Percentiles rank a stretch among this genome's conserved stretches.
Conservation (phyloP, 192 early-diverging fungal species). For the Backusella morwellensis region DNA sequence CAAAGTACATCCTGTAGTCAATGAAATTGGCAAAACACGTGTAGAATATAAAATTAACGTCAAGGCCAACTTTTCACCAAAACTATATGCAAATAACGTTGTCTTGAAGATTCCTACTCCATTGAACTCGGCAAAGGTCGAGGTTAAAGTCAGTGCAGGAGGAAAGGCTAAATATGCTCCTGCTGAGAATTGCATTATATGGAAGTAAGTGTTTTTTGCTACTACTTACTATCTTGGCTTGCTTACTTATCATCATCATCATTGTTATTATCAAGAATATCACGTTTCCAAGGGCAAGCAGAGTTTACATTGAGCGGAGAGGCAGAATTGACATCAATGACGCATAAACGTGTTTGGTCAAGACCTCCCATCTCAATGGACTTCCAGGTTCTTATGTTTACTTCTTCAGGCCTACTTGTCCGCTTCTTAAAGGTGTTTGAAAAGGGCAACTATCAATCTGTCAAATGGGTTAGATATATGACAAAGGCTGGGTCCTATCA, state of each 20-base stretch:
- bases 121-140: constrained; percentile 81
- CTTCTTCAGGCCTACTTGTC: constrained; percentile 93
- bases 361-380: constrained; percentile 94
- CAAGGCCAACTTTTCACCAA: constrained; percentile 85
- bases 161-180: constrained; percentile 97
- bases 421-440: constrained; percentile 98
- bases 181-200: constrained; percentile 89
- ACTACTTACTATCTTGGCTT: background rate
- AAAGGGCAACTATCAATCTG: constrained; percentile 91
- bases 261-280: constrained; percentile 56
- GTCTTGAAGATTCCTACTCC: constrained; percentile 88
- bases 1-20: constrained; percentile 90
- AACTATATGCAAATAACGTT: constrained; percentile 89
- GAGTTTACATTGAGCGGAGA: constrained; percentile 82
- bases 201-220: constrained; percentile 71
- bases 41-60: constrained; percentile 91
- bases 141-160: constrained; percentile 65
- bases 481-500: constrained; percentile 76
- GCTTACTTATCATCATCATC: background rate
- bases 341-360: constrained; percentile 87
- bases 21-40: constrained; percentile 74
- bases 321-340: constrained; percentile 81
- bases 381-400: constrained; percentile 95
- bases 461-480: constrained; percentile 99
- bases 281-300: constrained; percentile 87